These are phyloP conservation scores for Monilinia laxa DNA, from an alignment of 2,329 filamentous ascomycete species.

Conservation along the genomic window DNA sequence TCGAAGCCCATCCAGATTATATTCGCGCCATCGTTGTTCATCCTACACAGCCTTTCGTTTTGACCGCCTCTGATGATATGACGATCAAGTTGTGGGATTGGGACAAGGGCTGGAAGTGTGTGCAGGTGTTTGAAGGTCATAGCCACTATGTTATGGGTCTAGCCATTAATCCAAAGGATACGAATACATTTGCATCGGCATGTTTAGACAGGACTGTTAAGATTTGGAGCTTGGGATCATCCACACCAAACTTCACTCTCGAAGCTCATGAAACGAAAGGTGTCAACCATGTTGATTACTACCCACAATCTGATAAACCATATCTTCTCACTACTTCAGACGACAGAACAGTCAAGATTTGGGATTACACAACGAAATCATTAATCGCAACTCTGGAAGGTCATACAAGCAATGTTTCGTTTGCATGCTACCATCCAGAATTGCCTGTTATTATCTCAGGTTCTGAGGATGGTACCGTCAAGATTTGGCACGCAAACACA, in stretches of 20 bases:
- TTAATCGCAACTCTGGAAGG: conserved; percentile 95
- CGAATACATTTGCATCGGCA: conserved; percentile 87
- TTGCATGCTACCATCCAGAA: conserved; percentile 96
- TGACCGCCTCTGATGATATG: conserved; percentile 98
- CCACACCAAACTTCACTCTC: conserved; percentile 93
- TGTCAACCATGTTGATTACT: conserved; percentile 96
- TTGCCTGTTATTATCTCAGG: conserved; percentile 96
- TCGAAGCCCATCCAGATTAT: conserved; percentile 97
- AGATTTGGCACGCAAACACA: conserved; percentile 98
- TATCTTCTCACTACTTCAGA: conserved; percentile 97
- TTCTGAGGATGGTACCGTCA: conserved; percentile 94
- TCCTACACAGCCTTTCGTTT: conserved; percentile 89
- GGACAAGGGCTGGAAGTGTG: conserved; percentile 95
- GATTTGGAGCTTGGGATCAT: conserved; percentile 93
- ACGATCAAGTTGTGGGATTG: conserved; percentile 99
- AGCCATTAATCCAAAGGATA: conserved; percentile 96
- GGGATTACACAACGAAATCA: conserved; percentile 98
- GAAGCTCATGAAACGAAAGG: conserved; percentile 97
- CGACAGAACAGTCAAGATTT: conserved; percentile 94
- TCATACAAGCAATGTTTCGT: conserved; percentile 96
- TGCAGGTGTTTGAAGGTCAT: conserved; percentile 95
- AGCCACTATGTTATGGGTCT: conserved; percentile 96
- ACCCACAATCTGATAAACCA: conserved; percentile 70
- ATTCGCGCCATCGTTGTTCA: conserved; percentile 96
- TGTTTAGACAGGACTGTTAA: conserved; percentile 96